Evolutionary conservation across 352 stramenopile species (phyloP), one percentile per base, ranked within the genome.

Genomic region (Phytophthora brassicae): DNA sequence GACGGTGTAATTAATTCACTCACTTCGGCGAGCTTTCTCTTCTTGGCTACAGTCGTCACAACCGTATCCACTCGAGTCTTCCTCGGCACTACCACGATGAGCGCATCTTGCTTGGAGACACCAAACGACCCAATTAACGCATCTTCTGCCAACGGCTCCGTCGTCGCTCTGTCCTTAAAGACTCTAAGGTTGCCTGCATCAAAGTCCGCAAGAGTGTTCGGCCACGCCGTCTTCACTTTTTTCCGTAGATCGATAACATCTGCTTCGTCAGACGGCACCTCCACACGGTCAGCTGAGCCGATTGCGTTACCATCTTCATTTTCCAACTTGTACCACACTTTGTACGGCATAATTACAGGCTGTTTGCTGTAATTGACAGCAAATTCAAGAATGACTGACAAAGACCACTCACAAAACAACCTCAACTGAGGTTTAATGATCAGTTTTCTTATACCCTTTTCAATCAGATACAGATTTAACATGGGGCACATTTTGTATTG

Each of bases 301-400:
- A 59, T 36, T 36, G 19, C 31, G n/a, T 59, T 51, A 22, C 36
- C 51, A 39, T 59, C 51, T 59, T 39, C 36, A 51, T 59, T 36
- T 6, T 51, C 51, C 35, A 59, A n/a, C 51, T 59, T 35, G 12
- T 51, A 59, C 51, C 35, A 59, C 31, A 58, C 50, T 22, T 59
- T 22, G 3, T 36, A 36, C 23, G 36, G n/a, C 51, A 28, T 59
- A n/a, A n/a, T n/a, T n/a, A n/a, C 43, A 38, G 7, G 12, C 11
- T n/a, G 26, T 31, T 31, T 4, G 4, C 8, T 31, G 26, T 8
- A 31, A 31, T 31, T 31, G 4, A 8, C 8, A 35, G 2, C 41
- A 29, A 46, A 26, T 46, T 29, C 41, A 8, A 46, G 19, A 46
- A 46, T 29, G 41, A 28, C n/a, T n/a, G n/a, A n/a, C n/a, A n/a